Base-by-base conservation (phyloP, 345 rosid species). In the Euphorbia peplus region DNA sequence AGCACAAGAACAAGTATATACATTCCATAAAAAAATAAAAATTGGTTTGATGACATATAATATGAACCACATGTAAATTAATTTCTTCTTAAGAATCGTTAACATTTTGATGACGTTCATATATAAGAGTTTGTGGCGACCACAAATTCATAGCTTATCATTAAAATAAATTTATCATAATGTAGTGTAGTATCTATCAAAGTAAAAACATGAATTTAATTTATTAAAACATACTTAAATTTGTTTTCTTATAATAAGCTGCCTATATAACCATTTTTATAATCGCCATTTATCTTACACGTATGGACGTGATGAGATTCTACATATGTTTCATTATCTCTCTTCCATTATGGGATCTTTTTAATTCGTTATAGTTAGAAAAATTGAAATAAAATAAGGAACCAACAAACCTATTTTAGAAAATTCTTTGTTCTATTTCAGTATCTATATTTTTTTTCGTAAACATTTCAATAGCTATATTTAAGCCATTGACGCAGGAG, bases 401-500 rank as follows among this genome's bases (percentile, higher is more conserved):
- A 44, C 21, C 60, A 64, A 55, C 47, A 42, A 18, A 8, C 24
- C 25, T 60, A 60, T 50, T 28, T 28, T 15, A 5, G 57, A 48
- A 62, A 41, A 61, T 35, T 59, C 10, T 26, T 46, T 18, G 18
- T 21, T 22, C 12, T 25, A 18, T 48, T 63, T 75, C 63, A 59
- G 63, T n/a, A 47, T 52, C 72, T 72, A 68, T 66, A n/a, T n/a
- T n/a, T n/a, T n/a, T n/a, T n/a, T n/a, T n/a, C n/a, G n/a, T n/a
- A n/a, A n/a, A n/a, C n/a, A 18, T 48, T 63, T 75, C 63, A 59
- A 66, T n/a, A 47, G 53, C 72, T 72, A 68, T 66, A 15, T 66
- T 30, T 64, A 19, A 61, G 70, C 73, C 76, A 70, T 69, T 65
- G 77, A n/a, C n/a, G n/a, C n/a, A n/a, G n/a, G n/a, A n/a, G 86